Evolutionary conservation across 2,329 filamentous ascomycete species (phyloP).

Genomic region (Pseudocercospora eumusae): DNA sequence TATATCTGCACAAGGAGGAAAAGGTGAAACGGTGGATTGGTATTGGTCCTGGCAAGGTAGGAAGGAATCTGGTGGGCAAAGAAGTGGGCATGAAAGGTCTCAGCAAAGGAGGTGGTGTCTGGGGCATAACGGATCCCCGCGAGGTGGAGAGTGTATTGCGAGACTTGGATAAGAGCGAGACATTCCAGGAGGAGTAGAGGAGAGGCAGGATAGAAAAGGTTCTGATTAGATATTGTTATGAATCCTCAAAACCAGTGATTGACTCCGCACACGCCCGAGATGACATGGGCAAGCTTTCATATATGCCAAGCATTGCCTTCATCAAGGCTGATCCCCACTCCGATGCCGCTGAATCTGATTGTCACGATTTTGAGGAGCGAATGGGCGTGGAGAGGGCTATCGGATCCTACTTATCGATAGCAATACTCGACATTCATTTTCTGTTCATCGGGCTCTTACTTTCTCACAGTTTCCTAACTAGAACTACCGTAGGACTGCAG

Average conservation of each 20-base stretch:
- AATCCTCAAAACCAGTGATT: conserved; percentile 5
- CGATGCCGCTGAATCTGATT: neutral
- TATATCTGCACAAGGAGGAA: conserved; percentile 80
- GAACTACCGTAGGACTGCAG: too few species aligned
- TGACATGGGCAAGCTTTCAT: conserved; percentile 6
- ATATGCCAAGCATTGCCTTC: neutral
- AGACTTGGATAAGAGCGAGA: conserved; percentile 52
- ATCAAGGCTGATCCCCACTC: neutral
- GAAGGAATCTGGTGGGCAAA: conserved; percentile 88
- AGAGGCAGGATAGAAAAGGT: conserved; percentile 7
- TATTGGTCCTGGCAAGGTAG: conserved; percentile 91
- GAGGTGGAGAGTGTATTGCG: conserved; percentile 51
- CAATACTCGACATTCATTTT: conserved; percentile 5
- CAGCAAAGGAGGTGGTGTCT: conserved; percentile 83
- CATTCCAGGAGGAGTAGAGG: conserved; percentile 40
- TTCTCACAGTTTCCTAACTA: too few species aligned
- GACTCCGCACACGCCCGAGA: conserved; percentile 13
- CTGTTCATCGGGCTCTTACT: neutral
- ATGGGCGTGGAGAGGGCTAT: neutral
- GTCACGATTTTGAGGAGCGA: too few species aligned
- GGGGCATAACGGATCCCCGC: conserved; percentile 81
- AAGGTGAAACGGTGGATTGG: conserved; percentile 84
- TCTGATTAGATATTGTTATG: conserved; percentile 9
- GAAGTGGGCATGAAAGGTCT: conserved; percentile 86
- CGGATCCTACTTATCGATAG: neutral